Evolutionary conservation across 192 early-diverging fungal species (phyloP).

Genomic region (Coemansia guatemalensis): DNA sequence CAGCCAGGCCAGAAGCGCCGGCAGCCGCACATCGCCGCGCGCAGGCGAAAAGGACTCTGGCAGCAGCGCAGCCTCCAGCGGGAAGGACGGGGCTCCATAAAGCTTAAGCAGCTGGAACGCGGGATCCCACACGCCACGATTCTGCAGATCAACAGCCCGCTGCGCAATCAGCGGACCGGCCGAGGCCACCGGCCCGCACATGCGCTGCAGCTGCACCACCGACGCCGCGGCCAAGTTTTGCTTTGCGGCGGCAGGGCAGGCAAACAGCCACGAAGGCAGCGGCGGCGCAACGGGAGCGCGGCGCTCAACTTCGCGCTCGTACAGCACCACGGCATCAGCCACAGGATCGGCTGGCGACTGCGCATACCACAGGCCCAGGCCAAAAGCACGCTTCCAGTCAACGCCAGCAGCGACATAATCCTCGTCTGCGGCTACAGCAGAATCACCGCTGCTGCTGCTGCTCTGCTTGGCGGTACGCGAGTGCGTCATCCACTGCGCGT

Average conservation of each 20-base stretch:
- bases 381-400: conserved; percentile 68
- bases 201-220: background rate
- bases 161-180: background rate
- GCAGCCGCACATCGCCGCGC: conserved; percentile 64
- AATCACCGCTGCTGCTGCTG: background rate
- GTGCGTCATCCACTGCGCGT: conserved; percentile 14
- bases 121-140: conserved; percentile 56
- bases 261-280: conserved; percentile 38
- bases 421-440: too few relatives aligned
- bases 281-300: conserved; percentile 23
- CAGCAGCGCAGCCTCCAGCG: conserved; percentile 61
- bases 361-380: conserved; percentile 63
- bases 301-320: conserved; percentile 12
- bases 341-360: conserved; percentile 41
- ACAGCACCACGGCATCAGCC: conserved; percentile 17
- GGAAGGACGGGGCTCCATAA: conserved; percentile 48
- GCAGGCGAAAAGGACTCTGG: conserved; percentile 60
- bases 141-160: conserved; percentile 8
- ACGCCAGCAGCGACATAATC: conserved; percentile 47
- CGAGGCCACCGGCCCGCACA: background rate
- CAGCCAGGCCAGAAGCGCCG: conserved; percentile 66
- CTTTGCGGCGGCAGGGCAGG: background rate
- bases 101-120: conserved; percentile 76
- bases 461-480: background rate
- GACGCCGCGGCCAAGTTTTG: background rate